Evolutionary conservation across 179 eudicot genomes (phyloP).

Genomic region (Carnegiea gigantea): DNA sequence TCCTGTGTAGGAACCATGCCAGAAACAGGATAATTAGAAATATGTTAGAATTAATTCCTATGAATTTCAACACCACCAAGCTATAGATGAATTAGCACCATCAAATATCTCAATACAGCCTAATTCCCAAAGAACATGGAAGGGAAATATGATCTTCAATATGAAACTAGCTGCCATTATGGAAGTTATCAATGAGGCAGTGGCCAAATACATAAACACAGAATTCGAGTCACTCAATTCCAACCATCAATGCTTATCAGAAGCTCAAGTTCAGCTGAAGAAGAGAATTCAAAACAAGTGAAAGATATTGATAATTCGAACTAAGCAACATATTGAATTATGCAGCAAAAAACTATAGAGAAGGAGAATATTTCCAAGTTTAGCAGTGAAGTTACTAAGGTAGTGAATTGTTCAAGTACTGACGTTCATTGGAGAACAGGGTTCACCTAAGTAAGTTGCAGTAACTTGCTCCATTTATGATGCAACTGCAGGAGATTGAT

Average conservation of each 20-base stretch:
- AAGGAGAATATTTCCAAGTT: too few relatives aligned
- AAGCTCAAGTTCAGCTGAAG: not conserved
- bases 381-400: too few relatives aligned
- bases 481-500: too few relatives aligned
- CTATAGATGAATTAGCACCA: not conserved
- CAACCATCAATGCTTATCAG: not conserved
- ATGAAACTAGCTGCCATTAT: too few relatives aligned
- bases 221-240: not conserved
- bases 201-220: not conserved
- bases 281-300: not conserved
- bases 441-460: too few relatives aligned
- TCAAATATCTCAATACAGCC: not conserved
- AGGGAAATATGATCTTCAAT: too few relatives aligned
- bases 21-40: not conserved
- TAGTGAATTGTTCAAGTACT: too few relatives aligned
- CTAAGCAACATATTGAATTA: too few relatives aligned
- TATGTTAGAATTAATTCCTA: not conserved
- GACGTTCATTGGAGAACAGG: too few relatives aligned
- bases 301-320: not conserved
- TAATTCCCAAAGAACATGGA: not conserved
- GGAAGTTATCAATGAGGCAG: not conserved
- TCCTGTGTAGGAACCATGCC: not conserved
- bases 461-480: too few relatives aligned
- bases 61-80: not conserved
- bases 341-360: too few relatives aligned